Conservation (phyloP, 345 rosid species). For the Eucalyptus sp. region DNA sequence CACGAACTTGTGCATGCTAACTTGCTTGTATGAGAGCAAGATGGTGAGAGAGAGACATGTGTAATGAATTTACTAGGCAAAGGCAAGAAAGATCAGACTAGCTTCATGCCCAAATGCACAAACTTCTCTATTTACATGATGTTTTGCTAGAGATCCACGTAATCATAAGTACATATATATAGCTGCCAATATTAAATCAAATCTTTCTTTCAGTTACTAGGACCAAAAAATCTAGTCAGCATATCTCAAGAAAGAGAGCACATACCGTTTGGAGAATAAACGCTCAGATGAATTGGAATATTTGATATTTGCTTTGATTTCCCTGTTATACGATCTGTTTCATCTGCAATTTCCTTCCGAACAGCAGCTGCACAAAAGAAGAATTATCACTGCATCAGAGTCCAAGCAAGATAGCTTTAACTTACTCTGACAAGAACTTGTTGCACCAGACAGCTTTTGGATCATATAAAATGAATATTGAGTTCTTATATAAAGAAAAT, state of each 20-base stretch:
- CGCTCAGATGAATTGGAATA: constrained; percentile 62
- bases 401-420: background rate
- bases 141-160: background rate
- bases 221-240: background rate
- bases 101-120: background rate
- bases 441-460: background rate
- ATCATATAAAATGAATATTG: background rate
- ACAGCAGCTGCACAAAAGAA: constrained; percentile 43
- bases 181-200: background rate
- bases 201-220: background rate
- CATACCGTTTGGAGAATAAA: constrained; percentile 83
- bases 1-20: background rate
- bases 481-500: background rate
- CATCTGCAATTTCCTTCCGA: constrained; percentile 62
- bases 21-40: background rate
- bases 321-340: constrained; percentile 73
- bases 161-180: background rate
- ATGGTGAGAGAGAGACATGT: background rate
- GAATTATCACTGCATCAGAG: background rate
- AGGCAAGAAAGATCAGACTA: background rate
- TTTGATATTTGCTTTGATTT: constrained; percentile 62
- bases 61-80: background rate
- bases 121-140: background rate
- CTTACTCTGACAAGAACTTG: background rate
- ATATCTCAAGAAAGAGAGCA: background rate